These are phyloP conservation scores for Prunus yedoensis DNA, from an alignment of 331 rosid species.

Conservation along the genomic window DNA sequence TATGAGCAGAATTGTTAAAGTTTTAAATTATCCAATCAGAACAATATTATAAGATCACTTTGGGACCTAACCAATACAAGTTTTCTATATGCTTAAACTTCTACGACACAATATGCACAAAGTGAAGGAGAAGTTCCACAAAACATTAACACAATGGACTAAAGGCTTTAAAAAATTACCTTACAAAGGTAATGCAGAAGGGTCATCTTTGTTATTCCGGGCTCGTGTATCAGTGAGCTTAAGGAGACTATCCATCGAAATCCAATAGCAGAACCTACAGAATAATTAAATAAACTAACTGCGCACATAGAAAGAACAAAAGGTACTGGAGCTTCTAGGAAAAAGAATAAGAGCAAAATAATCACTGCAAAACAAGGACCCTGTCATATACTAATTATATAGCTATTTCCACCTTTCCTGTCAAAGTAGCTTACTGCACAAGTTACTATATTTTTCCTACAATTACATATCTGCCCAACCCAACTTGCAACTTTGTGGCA, in stretches of 20 bases:
- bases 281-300: conserved; percentile 15
- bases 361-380: background rate
- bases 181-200: conserved; percentile 99
- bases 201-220: conserved; percentile 89
- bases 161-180: conserved; percentile 47
- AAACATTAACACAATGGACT: background rate
- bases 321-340: conserved; percentile 8
- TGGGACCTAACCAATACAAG: background rate
- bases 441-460: background rate
- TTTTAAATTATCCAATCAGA: background rate
- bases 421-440: background rate
- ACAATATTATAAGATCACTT: background rate
- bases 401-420: no score
- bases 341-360: background rate
- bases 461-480: background rate
- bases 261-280: conserved; percentile 92
- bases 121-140: background rate
- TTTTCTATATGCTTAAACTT: background rate
- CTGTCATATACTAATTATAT: background rate
- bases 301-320: conserved; percentile 19
- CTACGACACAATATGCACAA: background rate
- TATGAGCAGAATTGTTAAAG: conserved; percentile 4
- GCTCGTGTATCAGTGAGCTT: conserved; percentile 94
- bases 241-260: conserved; percentile 96
- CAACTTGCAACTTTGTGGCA: background rate